Conservation (phyloP, 2,329 filamentous ascomycete species). For the Penicillium decumbens region DNA sequence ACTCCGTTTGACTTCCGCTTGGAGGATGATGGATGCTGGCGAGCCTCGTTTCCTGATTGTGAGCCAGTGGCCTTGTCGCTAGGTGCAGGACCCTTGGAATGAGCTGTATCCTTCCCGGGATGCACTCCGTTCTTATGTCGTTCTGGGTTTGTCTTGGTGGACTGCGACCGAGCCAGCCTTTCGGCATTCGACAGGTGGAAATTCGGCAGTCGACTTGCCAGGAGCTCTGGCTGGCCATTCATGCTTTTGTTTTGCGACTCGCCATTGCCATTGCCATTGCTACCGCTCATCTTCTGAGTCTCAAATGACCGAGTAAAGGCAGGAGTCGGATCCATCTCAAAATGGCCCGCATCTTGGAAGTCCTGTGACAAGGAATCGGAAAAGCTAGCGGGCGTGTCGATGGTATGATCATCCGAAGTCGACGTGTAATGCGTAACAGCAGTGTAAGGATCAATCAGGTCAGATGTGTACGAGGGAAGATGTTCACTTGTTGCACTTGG, state of each 20-base stretch:
- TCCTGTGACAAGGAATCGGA: constrained; percentile 40
- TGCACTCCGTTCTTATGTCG: constrained; percentile 21
- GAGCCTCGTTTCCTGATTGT: constrained; percentile 28
- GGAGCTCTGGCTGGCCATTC: constrained; percentile 30
- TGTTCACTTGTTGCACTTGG: constrained; percentile 28
- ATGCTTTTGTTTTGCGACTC: constrained; percentile 19
- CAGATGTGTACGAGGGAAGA: constrained; percentile 30
- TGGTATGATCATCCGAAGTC: constrained; percentile 37
- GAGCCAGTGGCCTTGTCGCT: constrained; percentile 27
- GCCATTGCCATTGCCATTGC: not conserved
- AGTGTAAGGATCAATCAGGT: constrained; percentile 36
- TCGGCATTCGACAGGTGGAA: constrained; percentile 37
- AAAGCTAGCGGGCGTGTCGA: constrained; percentile 36
- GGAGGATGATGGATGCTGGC: constrained; percentile 27
- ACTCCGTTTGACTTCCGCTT: constrained; percentile 32
- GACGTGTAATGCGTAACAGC: constrained; percentile 40
- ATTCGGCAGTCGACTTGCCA: constrained; percentile 38
- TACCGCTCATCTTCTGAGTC: constrained; percentile 14
- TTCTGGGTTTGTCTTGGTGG: constrained; percentile 24
- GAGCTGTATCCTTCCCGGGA: constrained; percentile 31
- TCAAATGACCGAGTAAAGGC: constrained; percentile 28
- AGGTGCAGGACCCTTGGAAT: constrained; percentile 23
- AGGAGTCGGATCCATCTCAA: constrained; percentile 33
- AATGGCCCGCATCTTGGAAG: constrained; percentile 34
- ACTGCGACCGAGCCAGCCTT: constrained; percentile 24